phyloP scores from a whole-genome alignment of 2,329 filamentous ascomycete genomes.

The Blastomyces silverae region DNA sequence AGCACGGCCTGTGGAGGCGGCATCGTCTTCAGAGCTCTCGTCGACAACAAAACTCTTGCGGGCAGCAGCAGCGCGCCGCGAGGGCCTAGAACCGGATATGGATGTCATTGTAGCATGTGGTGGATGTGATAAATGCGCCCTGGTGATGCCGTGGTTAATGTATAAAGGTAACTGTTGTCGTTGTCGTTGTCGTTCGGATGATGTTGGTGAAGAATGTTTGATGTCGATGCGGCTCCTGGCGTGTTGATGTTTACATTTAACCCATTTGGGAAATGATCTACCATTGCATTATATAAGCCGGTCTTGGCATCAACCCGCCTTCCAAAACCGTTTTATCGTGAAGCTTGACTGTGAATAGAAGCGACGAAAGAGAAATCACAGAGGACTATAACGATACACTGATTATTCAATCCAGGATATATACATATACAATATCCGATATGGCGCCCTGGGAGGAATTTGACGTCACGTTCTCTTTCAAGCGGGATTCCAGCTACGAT shows the following conservation, averaged over 20 bases:
- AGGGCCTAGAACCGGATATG: slow-evolving; percentile 43
- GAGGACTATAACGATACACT: background rate
- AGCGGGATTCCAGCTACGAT: slow-evolving; percentile 56
- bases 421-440: background rate
- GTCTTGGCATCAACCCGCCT: slow-evolving; percentile 16
- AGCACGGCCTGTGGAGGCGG: slow-evolving; percentile 43
- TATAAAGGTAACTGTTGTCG: background rate
- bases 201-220: slow-evolving; percentile 16
- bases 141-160: background rate
- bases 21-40: slow-evolving; percentile 68
- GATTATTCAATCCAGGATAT: background rate
- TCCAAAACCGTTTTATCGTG: background rate
- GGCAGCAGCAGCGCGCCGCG: slow-evolving; percentile 53
- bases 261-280: slow-evolving; percentile 13
- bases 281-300: background rate
- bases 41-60: slow-evolving; percentile 70
- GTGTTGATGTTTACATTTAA: slow-evolving; percentile 22
- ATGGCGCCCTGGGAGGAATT: slow-evolving; percentile 55
- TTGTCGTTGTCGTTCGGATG: background rate
- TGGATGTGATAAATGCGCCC: background rate
- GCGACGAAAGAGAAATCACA: background rate
- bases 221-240: slow-evolving; percentile 7
- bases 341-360: background rate
- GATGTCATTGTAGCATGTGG: slow-evolving; percentile 32
- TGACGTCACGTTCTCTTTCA: slow-evolving; percentile 59